These are phyloP conservation scores for Dactylis glomerata DNA, from an alignment of 176 grass and related monocot genomes.

Conservation along the genomic window DNA sequence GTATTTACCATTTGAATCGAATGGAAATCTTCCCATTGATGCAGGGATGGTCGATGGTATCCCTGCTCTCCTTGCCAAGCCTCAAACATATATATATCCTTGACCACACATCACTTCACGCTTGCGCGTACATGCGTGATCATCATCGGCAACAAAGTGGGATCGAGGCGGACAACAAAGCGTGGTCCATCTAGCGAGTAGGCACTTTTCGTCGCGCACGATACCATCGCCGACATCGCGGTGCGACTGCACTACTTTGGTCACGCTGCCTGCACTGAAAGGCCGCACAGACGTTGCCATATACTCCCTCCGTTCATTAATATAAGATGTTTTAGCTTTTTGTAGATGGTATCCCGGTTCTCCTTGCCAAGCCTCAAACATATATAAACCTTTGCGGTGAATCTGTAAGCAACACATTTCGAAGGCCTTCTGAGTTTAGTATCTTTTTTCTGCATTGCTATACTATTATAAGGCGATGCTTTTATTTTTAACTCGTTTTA, in stretches of 20 bases:
- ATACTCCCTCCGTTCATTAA: too few relatives aligned
- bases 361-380: constrained; percentile 84
- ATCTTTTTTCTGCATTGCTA: neutral
- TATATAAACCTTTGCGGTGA: constrained; percentile 96
- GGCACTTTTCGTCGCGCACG: too few relatives aligned
- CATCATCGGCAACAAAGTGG: too few relatives aligned
- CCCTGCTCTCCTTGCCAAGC: constrained; percentile 78
- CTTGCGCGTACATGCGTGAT: too few relatives aligned
- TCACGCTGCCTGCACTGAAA: too few relatives aligned
- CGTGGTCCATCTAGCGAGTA: too few relatives aligned
- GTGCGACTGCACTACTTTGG: too few relatives aligned
- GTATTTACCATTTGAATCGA: constrained; percentile 14
- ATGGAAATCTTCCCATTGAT: constrained; percentile 25
- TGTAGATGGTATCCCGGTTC: constrained; percentile 60
- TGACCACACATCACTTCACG: too few relatives aligned
- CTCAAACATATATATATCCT: constrained; percentile 93
- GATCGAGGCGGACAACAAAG: too few relatives aligned
- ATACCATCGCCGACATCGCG: too few relatives aligned
- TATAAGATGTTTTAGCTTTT: too few relatives aligned
- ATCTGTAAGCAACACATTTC: constrained; percentile 60
- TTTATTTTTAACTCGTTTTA: constrained; percentile 20
- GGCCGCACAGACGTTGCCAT: too few relatives aligned
- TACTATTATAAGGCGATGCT: neutral
- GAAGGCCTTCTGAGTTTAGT: neutral
- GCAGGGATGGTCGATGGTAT: constrained; percentile 63